Evolutionary conservation across 805 yeast genomes (phyloP), one percentile per base, ranked within the genome.

Genomic region (Torulaspora maleeae): DNA sequence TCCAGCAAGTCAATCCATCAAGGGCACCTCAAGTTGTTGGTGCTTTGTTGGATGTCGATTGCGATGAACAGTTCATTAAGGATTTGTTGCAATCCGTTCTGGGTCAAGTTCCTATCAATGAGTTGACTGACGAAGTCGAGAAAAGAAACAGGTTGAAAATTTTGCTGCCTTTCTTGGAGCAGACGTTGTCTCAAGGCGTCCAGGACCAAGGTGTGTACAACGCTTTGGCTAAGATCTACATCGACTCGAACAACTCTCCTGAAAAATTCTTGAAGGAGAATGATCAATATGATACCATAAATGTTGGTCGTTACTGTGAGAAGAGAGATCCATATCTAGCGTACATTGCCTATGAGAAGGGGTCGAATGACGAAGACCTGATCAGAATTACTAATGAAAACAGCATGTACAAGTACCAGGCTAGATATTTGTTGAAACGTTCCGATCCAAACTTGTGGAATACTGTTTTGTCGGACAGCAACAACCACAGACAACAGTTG

Each of bases 301-400:
- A 85, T 59, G 97, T 93, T 54, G 99, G 99, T 75, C 88, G 81
- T 65, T 93, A 93, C 75, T 93, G 99, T 77, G 99, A 93, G 71
- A 91, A 87, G 79, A 86, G 99, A 70, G 99, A 93, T 63, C 99
- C 99, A 51, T 93, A 88, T 71, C 75, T 93, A 65, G 99, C 99
- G 24, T 93, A 88, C 69, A 93, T 93, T 70, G 95, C 96, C 42
- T 93, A 93, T 69, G 95, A 95, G 50, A 91, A 90, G 71, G 99
- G 99, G 63, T 74, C 77, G 43, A 90, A 91, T 59, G 96, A 93
- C 66, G 83, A 75, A 47, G 99, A 93, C 67, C 78, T 93, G 61
- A 79, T 93, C 60, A 76, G 79, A 62, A 89, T 93, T 68, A 93
- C 99, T 55, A 93, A 93, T 67, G 98, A 93, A 62, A 93, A 93